These are phyloP conservation scores for Leavenworthia alabamica DNA, from an alignment of 345 rosid species.

Conservation along the genomic window DNA sequence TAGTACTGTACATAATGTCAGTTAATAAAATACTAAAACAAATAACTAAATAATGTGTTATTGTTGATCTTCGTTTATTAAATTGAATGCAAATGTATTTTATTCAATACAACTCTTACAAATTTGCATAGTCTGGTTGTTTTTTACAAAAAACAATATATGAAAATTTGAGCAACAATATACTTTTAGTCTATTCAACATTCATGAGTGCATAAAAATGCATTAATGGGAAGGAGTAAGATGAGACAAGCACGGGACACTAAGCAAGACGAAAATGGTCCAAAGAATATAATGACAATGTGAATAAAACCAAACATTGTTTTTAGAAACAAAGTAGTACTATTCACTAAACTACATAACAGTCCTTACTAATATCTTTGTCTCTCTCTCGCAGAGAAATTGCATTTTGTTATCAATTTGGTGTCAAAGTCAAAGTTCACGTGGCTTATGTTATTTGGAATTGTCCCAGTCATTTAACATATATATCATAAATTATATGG, in stretches of 20 bases:
- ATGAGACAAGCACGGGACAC: conserved; percentile 29
- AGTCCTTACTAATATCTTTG: conserved; percentile 12
- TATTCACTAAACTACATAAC: conserved; percentile 22
- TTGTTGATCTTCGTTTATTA: neutral
- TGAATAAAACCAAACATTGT: conserved; percentile 34
- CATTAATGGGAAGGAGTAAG: conserved; percentile 8
- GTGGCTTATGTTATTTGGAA: conserved; percentile 19
- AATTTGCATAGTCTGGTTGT: neutral
- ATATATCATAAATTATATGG: neutral
- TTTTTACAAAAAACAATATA: neutral
- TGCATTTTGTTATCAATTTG: conserved; percentile 8
- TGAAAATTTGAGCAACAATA: neutral
- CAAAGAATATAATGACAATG: conserved; percentile 26
- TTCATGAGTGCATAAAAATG: neutral
- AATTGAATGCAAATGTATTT: neutral
- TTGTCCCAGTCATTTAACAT: conserved; percentile 3
- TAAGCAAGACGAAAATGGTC: conserved; percentile 20
- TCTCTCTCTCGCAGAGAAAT: conserved; percentile 13
- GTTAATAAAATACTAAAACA: neutral
- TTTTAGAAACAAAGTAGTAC: conserved; percentile 25
- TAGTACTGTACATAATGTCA: neutral
- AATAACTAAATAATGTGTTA: neutral
- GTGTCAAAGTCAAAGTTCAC: conserved; percentile 29
- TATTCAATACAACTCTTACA: neutral
- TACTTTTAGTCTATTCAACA: neutral